Evolutionary conservation across 768 basidiomycete genomes (phyloP).

Genomic region (Kwoniella europaea): DNA sequence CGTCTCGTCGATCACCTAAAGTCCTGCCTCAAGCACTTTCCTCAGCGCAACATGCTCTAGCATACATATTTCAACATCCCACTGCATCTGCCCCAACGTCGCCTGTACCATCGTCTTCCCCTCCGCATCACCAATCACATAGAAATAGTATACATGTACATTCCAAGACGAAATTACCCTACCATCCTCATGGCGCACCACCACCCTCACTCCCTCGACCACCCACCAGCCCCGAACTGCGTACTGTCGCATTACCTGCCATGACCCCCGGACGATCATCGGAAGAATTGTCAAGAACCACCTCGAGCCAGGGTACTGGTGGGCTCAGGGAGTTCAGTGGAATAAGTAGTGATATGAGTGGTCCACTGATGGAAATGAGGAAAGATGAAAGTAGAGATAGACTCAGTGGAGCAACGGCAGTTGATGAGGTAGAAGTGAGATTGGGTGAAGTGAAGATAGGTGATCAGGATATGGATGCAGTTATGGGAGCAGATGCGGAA

Average conservation of each 20-base stretch:
- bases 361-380: conserved; percentile 9
- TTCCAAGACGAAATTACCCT: conserved; percentile 12
- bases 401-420: conserved; percentile 24
- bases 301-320: conserved; percentile 1
- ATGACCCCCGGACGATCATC: conserved; percentile 30
- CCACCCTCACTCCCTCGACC: conserved; percentile 28
- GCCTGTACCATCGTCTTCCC: conserved; percentile 16
- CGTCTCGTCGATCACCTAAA: conserved; percentile 17
- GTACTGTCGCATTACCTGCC: conserved; percentile 33
- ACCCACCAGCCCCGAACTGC: conserved; percentile 34
- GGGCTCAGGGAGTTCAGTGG: conserved; percentile 12
- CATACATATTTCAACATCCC: conserved; percentile 31
- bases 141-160: conserved; percentile 1
- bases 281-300: conserved; percentile 19
- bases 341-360: conserved; percentile 15
- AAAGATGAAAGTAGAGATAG: conserved; percentile 25
- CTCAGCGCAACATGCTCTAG: conserved; percentile 19
- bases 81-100: conserved; percentile 43
- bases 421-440: conserved; percentile 6
- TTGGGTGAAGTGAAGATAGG: conserved; percentile 7
- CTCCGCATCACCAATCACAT: not conserved
- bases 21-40: not conserved
- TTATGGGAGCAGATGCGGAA: conserved; percentile 29
- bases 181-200: conserved; percentile 2
- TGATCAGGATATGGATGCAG: conserved; percentile 19